Percentiles rank a stretch among this genome's conserved stretches.
Conservation (phyloP, 1,284 basidiomycete species). For the Pascua sp. region DNA sequence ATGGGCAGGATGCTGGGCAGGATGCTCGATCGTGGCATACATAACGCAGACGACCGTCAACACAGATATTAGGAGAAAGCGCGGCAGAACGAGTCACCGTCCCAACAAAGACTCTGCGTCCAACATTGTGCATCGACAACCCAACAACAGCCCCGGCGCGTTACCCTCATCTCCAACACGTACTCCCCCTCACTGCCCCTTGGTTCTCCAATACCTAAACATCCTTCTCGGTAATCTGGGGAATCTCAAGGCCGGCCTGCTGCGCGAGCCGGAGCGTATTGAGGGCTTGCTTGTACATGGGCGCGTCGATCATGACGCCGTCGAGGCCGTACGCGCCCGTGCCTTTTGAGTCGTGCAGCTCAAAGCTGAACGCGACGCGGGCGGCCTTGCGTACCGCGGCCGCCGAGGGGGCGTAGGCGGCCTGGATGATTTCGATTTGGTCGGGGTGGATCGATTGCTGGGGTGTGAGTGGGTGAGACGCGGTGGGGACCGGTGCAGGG, state of each 20-base stretch:
- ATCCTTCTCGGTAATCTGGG: conserved; percentile 40
- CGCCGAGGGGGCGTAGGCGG: conserved; percentile 70
- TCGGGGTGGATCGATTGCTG: conserved; percentile 92
- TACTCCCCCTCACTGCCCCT: too few relatives aligned
- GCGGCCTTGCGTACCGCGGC: conserved; percentile 74
- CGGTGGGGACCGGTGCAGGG: too few relatives aligned
- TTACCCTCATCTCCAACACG: too few relatives aligned
- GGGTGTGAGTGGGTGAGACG: not conserved
- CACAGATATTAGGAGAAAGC: too few relatives aligned
- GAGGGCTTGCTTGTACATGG: conserved; percentile 75
- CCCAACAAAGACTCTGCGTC: too few relatives aligned
- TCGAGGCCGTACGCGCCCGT: conserved; percentile 65
- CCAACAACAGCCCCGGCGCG: too few relatives aligned
- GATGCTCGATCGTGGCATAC: too few relatives aligned
- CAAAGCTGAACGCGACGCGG: conserved; percentile 56
- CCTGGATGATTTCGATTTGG: conserved; percentile 76
- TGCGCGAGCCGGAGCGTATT: conserved; percentile 62
- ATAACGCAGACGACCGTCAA: too few relatives aligned
- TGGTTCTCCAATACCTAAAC: conserved; percentile 3
- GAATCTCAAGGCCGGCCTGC: conserved; percentile 63
- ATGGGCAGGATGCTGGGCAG: too few relatives aligned
- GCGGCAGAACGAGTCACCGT: too few relatives aligned
- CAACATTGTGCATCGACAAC: too few relatives aligned
- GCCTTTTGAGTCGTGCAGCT: conserved; percentile 38
- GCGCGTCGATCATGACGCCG: conserved; percentile 84